phyloP scores from a whole-genome alignment of 2,329 filamentous ascomycete genomes.

The Furcasterigmium sp. region DNA sequence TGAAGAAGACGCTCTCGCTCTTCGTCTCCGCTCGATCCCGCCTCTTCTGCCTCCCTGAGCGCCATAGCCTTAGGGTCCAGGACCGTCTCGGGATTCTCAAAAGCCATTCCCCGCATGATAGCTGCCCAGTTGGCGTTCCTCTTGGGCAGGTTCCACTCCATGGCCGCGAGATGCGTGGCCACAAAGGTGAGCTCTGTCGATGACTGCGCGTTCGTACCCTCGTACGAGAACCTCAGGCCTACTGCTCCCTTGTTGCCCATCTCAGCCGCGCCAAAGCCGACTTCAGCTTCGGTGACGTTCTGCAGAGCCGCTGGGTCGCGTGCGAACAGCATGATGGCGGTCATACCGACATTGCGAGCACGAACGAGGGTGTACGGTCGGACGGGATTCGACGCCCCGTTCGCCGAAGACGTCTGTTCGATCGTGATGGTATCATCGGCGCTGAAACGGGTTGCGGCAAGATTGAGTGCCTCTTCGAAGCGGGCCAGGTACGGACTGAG shows the following conservation, averaged over 20 bases:
- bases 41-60: conserved; percentile 7
- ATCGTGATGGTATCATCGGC: conserved; percentile 9
- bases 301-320: conserved; percentile 55
- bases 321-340: conserved; percentile 80
- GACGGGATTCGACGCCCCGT: conserved; percentile 12
- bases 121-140: conserved; percentile 86
- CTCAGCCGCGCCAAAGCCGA: conserved; percentile 77
- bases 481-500: conserved; percentile 70
- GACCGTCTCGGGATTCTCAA: conserved; percentile 49
- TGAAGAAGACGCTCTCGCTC: conserved; percentile 24
- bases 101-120: conserved; percentile 76
- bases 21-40: conserved; percentile 14
- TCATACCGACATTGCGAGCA: conserved; percentile 79
- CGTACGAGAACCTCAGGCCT: conserved; percentile 65
- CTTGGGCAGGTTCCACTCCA: conserved; percentile 70
- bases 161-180: conserved; percentile 80
- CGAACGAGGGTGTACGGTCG: conserved; percentile 64
- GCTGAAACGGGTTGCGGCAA: conserved; percentile 48
- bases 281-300: conserved; percentile 69
- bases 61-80: conserved; percentile 14
- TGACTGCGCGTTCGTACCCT: conserved; percentile 19
- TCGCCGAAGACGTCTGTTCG: conserved; percentile 6
- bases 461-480: conserved; percentile 66
- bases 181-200: conserved; percentile 74
- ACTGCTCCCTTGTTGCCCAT: conserved; percentile 97